Base-by-base conservation (phyloP, 1,139 yeast genomes). In the Yamadazyma triangularis region DNA sequence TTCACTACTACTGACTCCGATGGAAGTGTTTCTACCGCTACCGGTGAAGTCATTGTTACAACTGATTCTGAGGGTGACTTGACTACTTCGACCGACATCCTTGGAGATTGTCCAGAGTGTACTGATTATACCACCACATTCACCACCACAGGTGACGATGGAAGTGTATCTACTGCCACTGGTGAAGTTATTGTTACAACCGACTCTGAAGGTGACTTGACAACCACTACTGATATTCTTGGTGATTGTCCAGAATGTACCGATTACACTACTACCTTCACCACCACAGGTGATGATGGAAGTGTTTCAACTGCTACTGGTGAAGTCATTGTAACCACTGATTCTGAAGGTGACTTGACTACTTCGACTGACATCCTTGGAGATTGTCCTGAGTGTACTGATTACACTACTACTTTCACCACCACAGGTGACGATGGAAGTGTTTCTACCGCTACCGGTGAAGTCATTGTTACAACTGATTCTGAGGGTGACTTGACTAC, bases 371-470 rank as follows among this genome's bases (percentile, higher is more conserved):
- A 32, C 24, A 23, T 35, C 13, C 15, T 36, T 19, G 38, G 36
- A 9, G 37, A 27, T 15, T 30, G 35, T 19, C 39, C 35, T 19
- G 31, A 30, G 25, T 32, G 45, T 36, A 41, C 50, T 12, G 47
- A 44, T 22, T 43, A 42, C 40, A 42, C 51, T 11, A 47, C 48
- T 9, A 47, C 51, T 2, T 39, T 39, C 32, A 32, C 42, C 9
- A 34, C 43, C 4, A 45, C 52, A 7, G 30, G 34, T 11, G 15
- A 40, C 13, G 41, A 42, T 34, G 56, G 56, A 15, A 31, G 43
- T n/a, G 36, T 40, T 24, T 30, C 36, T 15, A 47, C 53, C 19
- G 41, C 35, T 4, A 29, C 39, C 13, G 50, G 37, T 13, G 43
- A 34, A 13, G 35, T 38, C n/a, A 26, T 36, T 20, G 36, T 31